phyloP scores from a whole-genome alignment of 2,329 filamentous ascomycete species.

The Trichoderma koningii region DNA sequence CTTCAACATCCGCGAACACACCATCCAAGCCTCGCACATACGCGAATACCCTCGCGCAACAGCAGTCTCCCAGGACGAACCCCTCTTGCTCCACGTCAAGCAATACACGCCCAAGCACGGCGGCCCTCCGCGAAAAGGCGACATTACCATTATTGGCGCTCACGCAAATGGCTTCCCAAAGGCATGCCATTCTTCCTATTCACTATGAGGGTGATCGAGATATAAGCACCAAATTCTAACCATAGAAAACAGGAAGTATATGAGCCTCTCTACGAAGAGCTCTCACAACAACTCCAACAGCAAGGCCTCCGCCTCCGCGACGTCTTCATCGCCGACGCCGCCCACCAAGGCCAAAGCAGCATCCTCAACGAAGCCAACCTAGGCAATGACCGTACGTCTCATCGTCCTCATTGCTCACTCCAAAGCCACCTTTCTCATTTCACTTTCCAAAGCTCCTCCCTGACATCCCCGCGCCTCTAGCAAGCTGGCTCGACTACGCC shows the following conservation, averaged over 20 bases:
- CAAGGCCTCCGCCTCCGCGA: constrained; percentile 70
- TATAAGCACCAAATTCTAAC: neutral
- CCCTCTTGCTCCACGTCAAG: constrained; percentile 75
- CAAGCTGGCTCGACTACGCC: constrained; percentile 82
- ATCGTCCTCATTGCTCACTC: neutral
- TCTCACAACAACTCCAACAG: constrained; percentile 60
- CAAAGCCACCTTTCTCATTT: neutral
- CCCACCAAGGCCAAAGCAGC: constrained; percentile 79
- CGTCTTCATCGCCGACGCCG: constrained; percentile 91
- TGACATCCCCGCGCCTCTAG: constrained; percentile 44
- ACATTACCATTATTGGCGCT: constrained; percentile 81
- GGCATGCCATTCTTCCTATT: constrained; percentile 46
- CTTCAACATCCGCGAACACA: constrained; percentile 73
- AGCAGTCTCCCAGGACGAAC: constrained; percentile 70
- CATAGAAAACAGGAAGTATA: constrained; percentile 70
- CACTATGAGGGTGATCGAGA: neutral
- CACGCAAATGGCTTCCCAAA: constrained; percentile 95
- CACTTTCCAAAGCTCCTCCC: constrained; percentile 7
- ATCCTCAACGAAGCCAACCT: constrained; percentile 73
- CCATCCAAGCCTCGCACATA: constrained; percentile 73
- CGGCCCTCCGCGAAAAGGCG: constrained; percentile 65
- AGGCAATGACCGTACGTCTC: constrained; percentile 76
- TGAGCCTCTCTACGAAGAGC: constrained; percentile 86
- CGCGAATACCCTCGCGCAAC: constrained; percentile 78
- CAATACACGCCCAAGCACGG: constrained; percentile 82